Percentiles rank a stretch among this genome's conserved stretches.
These are phyloP conservation scores for Cordyceps tenuipes DNA, from an alignment of 2,329 filamentous ascomycete genomes.

Conservation along the genomic window DNA sequence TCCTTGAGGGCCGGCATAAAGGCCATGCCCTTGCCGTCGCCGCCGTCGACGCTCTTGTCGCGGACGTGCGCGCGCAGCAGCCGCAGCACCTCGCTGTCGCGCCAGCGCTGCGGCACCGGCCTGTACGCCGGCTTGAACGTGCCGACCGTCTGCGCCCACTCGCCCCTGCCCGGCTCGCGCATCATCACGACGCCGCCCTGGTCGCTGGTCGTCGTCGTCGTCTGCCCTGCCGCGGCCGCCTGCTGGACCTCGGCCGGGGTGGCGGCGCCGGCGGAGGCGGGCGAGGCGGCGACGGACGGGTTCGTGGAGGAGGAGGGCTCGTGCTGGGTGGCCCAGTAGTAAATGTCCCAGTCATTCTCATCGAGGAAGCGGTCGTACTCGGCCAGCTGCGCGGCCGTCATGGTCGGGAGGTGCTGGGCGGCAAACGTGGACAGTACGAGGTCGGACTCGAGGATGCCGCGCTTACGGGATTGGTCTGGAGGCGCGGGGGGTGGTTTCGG, in stretches of 20 bases:
- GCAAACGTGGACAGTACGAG: constrained; percentile 95
- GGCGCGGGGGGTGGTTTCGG: background rate
- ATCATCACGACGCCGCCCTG: constrained; percentile 20
- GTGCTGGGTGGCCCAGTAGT: constrained; percentile 97
- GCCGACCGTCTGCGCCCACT: constrained; percentile 95
- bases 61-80: constrained; percentile 76
- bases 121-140: constrained; percentile 91
- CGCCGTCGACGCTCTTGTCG: constrained; percentile 39
- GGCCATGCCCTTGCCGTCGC: constrained; percentile 40
- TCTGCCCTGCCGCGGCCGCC: constrained; percentile 8
- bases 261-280: constrained; percentile 20
- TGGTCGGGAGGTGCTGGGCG: constrained; percentile 62
- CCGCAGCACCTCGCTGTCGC: constrained; percentile 67
- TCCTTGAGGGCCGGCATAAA: constrained; percentile 45
- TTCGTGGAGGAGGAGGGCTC: constrained; percentile 37
- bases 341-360: constrained; percentile 99
- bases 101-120: constrained; percentile 81
- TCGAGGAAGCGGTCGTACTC: constrained; percentile 92
- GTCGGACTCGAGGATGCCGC: constrained; percentile 91
- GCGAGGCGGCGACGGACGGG: constrained; percentile 22
- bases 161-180: constrained; percentile 45
- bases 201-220: too few species aligned
- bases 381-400: constrained; percentile 64
- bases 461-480: constrained; percentile 95
- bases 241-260: constrained; percentile 17